These are phyloP conservation scores for Chalciporus pseudorubinellus DNA, from an alignment of 768 basidiomycete genomes.

Conservation along the genomic window DNA sequence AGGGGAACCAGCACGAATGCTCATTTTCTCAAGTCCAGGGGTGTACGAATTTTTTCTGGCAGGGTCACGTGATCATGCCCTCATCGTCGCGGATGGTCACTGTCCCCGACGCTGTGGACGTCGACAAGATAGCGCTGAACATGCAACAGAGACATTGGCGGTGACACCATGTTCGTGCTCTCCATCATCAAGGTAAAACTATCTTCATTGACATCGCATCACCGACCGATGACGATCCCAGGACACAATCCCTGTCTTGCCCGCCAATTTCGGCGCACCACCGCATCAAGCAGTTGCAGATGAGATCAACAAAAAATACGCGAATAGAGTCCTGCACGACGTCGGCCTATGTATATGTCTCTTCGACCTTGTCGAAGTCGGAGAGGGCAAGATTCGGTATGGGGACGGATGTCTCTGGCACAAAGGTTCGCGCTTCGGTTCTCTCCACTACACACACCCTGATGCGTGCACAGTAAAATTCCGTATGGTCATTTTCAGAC, in stretches of 20 bases:
- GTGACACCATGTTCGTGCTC: slow-evolving; percentile 41
- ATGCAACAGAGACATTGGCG: background rate
- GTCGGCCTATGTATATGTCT: slow-evolving; percentile 89
- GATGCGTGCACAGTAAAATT: slow-evolving; percentile 63
- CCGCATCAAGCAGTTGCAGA: slow-evolving; percentile 76
- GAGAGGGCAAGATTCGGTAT: slow-evolving; percentile 91
- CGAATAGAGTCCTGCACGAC: slow-evolving; percentile 86
- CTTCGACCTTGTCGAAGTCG: slow-evolving; percentile 81
- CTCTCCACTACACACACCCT: slow-evolving; percentile 1
- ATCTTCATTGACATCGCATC: too few relatives aligned
- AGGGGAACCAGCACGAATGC: background rate
- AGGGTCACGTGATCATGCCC: slow-evolving; percentile 14
- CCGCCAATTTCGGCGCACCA: slow-evolving; percentile 78
- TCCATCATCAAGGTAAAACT: slow-evolving; percentile 42
- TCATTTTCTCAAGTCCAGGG: background rate
- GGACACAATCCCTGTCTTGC: slow-evolving; percentile 91
- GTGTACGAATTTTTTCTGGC: slow-evolving; percentile 2
- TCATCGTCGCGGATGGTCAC: background rate
- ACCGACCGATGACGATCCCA: slow-evolving; percentile 26
- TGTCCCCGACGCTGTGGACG: background rate
- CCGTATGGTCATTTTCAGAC: slow-evolving; percentile 86
- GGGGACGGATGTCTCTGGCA: slow-evolving; percentile 96
- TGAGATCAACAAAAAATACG: slow-evolving; percentile 93
- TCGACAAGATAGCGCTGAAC: background rate
- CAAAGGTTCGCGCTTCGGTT: slow-evolving; percentile 53